Conservation (phyloP, 768 basidiomycete genomes). For the Trametes meyenii region DNA sequence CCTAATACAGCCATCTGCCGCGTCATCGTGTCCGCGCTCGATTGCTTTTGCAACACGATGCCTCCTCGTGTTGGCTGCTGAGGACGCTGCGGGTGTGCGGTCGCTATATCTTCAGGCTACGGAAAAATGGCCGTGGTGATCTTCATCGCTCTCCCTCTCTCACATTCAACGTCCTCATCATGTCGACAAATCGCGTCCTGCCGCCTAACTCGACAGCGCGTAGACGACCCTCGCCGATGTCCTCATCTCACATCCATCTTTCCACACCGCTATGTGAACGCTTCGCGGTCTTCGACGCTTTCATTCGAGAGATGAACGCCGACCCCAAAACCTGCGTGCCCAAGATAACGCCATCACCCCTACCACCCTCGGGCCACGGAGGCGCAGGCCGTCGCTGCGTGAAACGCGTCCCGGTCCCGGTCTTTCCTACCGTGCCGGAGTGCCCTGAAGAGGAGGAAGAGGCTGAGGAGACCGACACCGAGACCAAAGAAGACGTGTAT, state of each 20-base stretch:
- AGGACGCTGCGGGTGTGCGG: background rate
- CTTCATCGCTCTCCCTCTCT: slow-evolving; percentile 1
- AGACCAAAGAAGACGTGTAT: too few relatives aligned
- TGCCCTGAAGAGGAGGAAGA: slow-evolving; percentile 10
- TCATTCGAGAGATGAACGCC: slow-evolving; percentile 4
- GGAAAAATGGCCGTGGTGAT: background rate
- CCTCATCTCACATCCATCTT: background rate
- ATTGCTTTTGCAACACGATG: background rate
- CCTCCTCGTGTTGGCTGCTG: background rate
- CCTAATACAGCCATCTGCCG: slow-evolving; percentile 2
- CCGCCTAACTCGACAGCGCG: background rate
- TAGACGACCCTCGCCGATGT: background rate
- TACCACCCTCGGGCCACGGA: background rate
- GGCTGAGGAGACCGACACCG: too few relatives aligned
- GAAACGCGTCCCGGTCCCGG: slow-evolving; percentile 13
- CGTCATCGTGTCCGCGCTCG: background rate
- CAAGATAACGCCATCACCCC: background rate
- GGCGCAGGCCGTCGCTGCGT: slow-evolving; percentile 13
- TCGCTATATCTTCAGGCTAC: slow-evolving; percentile 4
- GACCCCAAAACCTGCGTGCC: background rate
- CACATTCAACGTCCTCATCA: background rate
- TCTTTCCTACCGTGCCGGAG: slow-evolving; percentile 4
- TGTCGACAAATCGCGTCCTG: slow-evolving; percentile 3
- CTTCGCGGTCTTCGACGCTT: slow-evolving; percentile 14
- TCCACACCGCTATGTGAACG: slow-evolving; percentile 5